Conservation (phyloP, 148 eudicot species). For the Pouteria glomerata region DNA sequence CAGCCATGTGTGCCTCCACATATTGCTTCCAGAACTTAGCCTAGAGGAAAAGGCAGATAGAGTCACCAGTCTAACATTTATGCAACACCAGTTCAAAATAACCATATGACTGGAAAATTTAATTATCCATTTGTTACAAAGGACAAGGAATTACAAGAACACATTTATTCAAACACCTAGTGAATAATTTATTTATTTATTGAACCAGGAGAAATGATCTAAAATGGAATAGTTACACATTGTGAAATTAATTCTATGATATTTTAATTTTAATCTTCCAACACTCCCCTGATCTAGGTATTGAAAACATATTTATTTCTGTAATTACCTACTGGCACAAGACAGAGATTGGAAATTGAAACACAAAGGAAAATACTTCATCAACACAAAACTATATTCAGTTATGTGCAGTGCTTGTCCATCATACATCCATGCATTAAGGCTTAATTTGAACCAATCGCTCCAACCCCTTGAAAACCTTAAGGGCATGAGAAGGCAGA, state of each 20-base stretch:
- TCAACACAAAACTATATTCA: neutral
- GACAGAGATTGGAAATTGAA: neutral
- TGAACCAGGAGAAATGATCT: no score
- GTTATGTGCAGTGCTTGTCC: neutral
- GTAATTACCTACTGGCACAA: neutral
- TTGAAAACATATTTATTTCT: neutral
- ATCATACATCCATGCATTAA: neutral
- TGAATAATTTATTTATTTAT: neutral
- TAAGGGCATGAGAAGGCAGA: neutral
- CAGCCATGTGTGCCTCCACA: conserved; percentile 95
- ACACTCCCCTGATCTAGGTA: neutral
- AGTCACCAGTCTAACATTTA: neutral
- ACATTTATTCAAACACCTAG: neutral
- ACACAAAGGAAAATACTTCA: neutral
- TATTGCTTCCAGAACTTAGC: conserved; percentile 99
- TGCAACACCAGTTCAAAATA: neutral
- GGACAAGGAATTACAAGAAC: neutral
- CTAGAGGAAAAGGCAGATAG: conserved; percentile 24
- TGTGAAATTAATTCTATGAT: neutral
- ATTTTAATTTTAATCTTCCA: neutral
- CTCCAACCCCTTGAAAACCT: neutral
- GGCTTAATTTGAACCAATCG: neutral
- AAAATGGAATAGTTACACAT: no score
- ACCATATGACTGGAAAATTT: neutral
- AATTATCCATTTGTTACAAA: neutral